These are phyloP conservation scores for Pisolithus thermaeus DNA, from an alignment of 1,284 basidiomycete species.

Conservation along the genomic window DNA sequence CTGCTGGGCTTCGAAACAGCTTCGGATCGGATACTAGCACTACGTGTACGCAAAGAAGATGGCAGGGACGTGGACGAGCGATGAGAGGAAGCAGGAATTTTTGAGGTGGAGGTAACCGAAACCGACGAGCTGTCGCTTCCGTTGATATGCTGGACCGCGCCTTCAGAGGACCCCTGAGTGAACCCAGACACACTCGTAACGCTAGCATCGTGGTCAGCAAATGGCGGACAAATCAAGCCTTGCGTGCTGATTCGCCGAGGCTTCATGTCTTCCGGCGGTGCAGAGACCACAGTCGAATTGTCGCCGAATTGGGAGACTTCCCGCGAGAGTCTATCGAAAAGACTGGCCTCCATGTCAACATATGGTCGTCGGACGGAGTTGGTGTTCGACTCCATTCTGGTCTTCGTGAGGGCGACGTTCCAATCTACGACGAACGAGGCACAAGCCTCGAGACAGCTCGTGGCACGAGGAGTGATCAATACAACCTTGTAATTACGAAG, in stretches of 20 bases:
- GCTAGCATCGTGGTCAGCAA: conserved; percentile 8
- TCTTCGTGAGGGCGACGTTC: conserved; percentile 37
- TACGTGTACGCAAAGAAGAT: conserved; percentile 11
- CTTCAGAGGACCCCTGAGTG: background rate
- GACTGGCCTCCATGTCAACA: conserved; percentile 20
- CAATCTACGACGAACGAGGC: conserved; percentile 53
- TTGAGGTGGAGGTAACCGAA: conserved; percentile 11
- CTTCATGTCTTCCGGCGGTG: conserved; percentile 1
- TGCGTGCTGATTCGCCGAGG: conserved; percentile 15
- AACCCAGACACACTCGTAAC: conserved; percentile 3
- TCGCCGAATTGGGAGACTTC: conserved; percentile 18
- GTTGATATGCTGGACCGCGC: conserved; percentile 7
- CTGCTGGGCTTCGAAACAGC: conserved; percentile 4
- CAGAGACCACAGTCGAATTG: conserved; percentile 3
- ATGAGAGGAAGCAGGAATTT: conserved; percentile 15
- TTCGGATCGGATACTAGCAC: conserved; percentile 9
- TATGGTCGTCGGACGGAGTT: conserved; percentile 24
- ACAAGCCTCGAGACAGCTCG: conserved; percentile 47
- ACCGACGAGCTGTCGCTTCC: conserved; percentile 4
- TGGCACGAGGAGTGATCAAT: conserved; percentile 35
- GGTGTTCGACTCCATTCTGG: conserved; percentile 16
- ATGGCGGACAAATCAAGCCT: conserved; percentile 19
- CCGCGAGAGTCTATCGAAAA: conserved; percentile 16
- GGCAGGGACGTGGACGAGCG: conserved; percentile 13
- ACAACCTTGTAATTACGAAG: conserved; percentile 38